These are phyloP conservation scores for Luffa aegyptiaca DNA, from an alignment of 306 rosid genomes.

Conservation along the genomic window DNA sequence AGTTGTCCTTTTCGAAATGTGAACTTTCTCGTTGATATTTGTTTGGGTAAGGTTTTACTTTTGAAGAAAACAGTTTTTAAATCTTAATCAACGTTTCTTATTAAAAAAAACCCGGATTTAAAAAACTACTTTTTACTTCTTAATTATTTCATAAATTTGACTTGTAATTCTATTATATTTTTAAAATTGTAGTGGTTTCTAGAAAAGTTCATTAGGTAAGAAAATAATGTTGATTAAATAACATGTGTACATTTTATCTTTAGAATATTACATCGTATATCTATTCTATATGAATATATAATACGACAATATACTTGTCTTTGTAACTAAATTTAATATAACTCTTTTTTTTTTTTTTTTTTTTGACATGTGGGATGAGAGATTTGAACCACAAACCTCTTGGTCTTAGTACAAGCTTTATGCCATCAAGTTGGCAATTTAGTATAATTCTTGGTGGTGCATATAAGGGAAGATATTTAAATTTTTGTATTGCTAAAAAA, in stretches of 20 bases:
- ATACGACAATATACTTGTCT: neutral
- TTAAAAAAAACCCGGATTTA: too few species aligned
- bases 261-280: too few species aligned
- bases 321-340: too few species aligned
- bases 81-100: neutral
- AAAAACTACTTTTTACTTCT: neutral
- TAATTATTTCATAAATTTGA: neutral
- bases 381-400: too few species aligned
- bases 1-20: neutral
- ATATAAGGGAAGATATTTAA: neutral
- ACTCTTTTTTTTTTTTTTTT: too few species aligned
- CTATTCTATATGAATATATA: too few species aligned
- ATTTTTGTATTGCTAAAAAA: neutral
- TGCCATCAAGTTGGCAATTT: too few species aligned
- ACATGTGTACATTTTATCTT: neutral
- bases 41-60: neutral
- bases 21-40: too few species aligned
- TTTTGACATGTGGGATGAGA: too few species aligned
- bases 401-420: too few species aligned
- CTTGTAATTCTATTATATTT: neutral
- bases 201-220: neutral
- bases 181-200: neutral
- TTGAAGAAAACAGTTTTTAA: neutral
- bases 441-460: neutral
- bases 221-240: neutral